Evolutionary conservation across 768 basidiomycete species (phyloP).

Genomic region (Fibroporia radiculosa): DNA sequence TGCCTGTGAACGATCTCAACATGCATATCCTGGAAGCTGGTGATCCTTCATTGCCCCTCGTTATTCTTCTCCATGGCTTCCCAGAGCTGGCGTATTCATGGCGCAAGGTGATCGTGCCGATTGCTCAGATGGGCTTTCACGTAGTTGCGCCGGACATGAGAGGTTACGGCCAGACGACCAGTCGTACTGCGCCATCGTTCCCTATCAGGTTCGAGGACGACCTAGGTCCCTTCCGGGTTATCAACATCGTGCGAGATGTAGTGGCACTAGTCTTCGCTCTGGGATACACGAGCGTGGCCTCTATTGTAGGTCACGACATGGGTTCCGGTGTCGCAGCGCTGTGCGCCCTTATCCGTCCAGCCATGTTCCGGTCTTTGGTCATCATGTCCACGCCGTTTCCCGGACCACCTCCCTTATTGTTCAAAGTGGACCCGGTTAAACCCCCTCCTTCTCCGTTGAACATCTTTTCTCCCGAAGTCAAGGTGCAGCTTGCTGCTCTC

Average conservation of each 20-base stretch:
- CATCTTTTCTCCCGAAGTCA: conserved; percentile 9
- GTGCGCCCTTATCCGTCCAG: conserved; percentile 47
- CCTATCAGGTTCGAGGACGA: conserved; percentile 38
- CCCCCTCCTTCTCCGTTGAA: neutral
- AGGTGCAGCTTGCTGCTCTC: conserved; percentile 28
- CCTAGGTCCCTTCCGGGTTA: conserved; percentile 38
- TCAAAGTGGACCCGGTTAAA: conserved; percentile 12
- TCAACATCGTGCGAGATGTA: conserved; percentile 46
- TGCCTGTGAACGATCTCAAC: conserved; percentile 40
- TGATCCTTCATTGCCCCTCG: conserved; percentile 27
- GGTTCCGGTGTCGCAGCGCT: conserved; percentile 47
- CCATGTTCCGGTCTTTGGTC: conserved; percentile 47
- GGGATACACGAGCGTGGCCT: conserved; percentile 36
- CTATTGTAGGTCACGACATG: conserved; percentile 57
- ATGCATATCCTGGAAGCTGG: conserved; percentile 46
- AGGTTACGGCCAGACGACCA: conserved; percentile 37
- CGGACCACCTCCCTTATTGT: conserved; percentile 29
- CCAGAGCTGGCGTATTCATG: conserved; percentile 62
- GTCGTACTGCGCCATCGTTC: conserved; percentile 8
- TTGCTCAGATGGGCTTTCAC: conserved; percentile 44
- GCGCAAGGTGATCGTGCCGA: conserved; percentile 48
- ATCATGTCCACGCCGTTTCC: conserved; percentile 54
- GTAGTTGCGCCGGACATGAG: conserved; percentile 60
- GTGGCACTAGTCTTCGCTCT: conserved; percentile 44
- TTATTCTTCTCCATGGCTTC: conserved; percentile 59